These are phyloP conservation scores for Chamaecrista fasciculata DNA, from an alignment of 306 rosid genomes.

Conservation along the genomic window DNA sequence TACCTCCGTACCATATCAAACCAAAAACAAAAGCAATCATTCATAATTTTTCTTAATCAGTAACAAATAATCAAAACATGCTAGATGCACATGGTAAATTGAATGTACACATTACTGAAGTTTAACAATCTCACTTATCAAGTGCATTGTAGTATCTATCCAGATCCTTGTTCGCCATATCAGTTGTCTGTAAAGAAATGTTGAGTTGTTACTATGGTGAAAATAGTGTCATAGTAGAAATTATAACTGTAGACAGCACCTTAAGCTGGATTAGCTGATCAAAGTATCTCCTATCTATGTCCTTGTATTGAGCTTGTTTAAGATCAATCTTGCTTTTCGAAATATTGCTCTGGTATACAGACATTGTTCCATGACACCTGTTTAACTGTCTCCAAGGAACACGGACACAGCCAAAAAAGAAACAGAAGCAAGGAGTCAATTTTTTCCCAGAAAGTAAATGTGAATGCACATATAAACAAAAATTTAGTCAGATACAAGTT, in stretches of 20 bases:
- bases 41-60: no score
- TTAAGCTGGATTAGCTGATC: constrained; percentile 95
- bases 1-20: no score
- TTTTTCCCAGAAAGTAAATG: constrained; percentile 14
- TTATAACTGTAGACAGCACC: constrained; percentile 42
- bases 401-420: not conserved
- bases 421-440: constrained; percentile 24
- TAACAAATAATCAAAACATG: constrained; percentile 5
- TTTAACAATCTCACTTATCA: constrained; percentile 71
- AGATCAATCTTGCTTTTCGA: constrained; percentile 77
- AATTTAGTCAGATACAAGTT: not conserved
- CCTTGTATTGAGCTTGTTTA: constrained; percentile 84
- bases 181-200: constrained; percentile 69
- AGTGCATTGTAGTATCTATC: constrained; percentile 96
- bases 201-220: constrained; percentile 6
- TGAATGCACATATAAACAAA: constrained; percentile 10
- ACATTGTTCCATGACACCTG: constrained; percentile 74
- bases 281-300: constrained; percentile 83
- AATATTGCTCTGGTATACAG: constrained; percentile 75
- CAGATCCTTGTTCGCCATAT: constrained; percentile 99
- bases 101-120: constrained; percentile 19
- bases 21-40: no score
- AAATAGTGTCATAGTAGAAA: constrained; percentile 10
- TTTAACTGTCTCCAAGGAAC: constrained; percentile 49
- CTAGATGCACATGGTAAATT: not conserved